Conservation (phyloP, 23 red algal species). For the Gracilaria gracilis region DNA sequence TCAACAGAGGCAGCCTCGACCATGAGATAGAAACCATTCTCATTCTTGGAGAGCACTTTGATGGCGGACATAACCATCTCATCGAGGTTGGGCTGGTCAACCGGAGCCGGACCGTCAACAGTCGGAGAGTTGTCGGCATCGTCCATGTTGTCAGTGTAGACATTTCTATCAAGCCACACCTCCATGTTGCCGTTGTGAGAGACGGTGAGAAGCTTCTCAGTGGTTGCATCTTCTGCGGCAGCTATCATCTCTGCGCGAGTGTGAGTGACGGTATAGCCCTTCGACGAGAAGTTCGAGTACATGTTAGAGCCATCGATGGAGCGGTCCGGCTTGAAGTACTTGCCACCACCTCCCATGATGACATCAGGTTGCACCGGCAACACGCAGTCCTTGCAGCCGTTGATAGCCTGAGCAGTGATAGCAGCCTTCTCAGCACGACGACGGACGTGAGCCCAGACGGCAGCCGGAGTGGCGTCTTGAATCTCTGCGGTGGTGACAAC, state of each 20-base stretch:
- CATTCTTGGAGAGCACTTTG: slow-evolving; percentile 53
- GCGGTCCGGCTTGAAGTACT: slow-evolving; percentile 47
- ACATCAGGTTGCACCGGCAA: slow-evolving; percentile 60
- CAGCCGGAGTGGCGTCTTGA: slow-evolving; percentile 65
- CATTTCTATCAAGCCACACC: slow-evolving; percentile 73
- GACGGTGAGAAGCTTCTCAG: slow-evolving; percentile 62
- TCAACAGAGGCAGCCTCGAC: slow-evolving; percentile 67
- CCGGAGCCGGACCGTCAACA: slow-evolving; percentile 29
- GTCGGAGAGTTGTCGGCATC: slow-evolving; percentile 37
- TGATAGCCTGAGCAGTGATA: slow-evolving; percentile 69
- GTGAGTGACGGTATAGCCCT: slow-evolving; percentile 69
- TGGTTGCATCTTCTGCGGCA: slow-evolving; percentile 39
- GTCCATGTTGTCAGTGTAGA: slow-evolving; percentile 71
- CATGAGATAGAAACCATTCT: slow-evolving; percentile 69
- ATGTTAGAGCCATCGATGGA: slow-evolving; percentile 66
- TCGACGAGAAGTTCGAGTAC: slow-evolving; percentile 41
- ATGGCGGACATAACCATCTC: slow-evolving; percentile 69
- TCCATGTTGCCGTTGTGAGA: slow-evolving; percentile 68
- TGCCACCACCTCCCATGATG: slow-evolving; percentile 66
- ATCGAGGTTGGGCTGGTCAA: slow-evolving; percentile 66
- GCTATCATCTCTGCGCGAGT: slow-evolving; percentile 51
- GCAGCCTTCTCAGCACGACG: slow-evolving; percentile 63
- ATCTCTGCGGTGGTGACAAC: slow-evolving; percentile 74
- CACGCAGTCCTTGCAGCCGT: slow-evolving; percentile 57
- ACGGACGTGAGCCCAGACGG: slow-evolving; percentile 56